Evolutionary conservation across 441 rosid species (phyloP), one percentile per base, ranked within the genome.

Genomic region (Aleurites moluccanus): DNA sequence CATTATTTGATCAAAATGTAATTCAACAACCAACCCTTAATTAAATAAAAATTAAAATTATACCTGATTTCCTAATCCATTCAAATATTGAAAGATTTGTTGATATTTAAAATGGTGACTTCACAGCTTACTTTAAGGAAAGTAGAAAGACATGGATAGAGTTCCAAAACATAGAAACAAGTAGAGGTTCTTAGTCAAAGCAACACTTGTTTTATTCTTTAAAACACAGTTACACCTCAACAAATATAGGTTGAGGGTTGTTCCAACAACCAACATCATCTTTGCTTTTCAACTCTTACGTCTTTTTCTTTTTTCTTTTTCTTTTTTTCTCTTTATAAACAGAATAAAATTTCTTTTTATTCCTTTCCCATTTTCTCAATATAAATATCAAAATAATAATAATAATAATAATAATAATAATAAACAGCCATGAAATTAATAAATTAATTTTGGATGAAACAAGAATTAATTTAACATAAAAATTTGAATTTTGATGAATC

Each of bases 191-290:
- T 44, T 53, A 55, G 78, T 73, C 80, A 73, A 70, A 73, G n/a
- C 18, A 70, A 65, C 65, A 61, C 33, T 60, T 38, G 64, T 76
- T 69, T 61, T 73, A 61, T 73, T 69, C 71, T 69, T 76, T 27
- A 50, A 76, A 76, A 55, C 66, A 64, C 64, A 76, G 64, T 79
- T 73, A 60, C 75, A 64, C 57, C 71, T 55, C 74, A 64, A 72
- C 57, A 67, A 60, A 42, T 33, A 49, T n/a, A 68, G 70, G 77
- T 62, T 64, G 76, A 72, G 66, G 77, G 73, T 47, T n/a, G 77
- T 63, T 74, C 65, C 67, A 77, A 79, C 85, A 72, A 79, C 80
- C 85, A 79, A 79, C 82, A 82, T 77, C 73, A 79, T 79, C 76
- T 56, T 74, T 79, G 76, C 72, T 27, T 73, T 78, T 76, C 80